Base-by-base conservation (phyloP, 805 yeast genomes). In the Ogataea paradorogensis region DNA sequence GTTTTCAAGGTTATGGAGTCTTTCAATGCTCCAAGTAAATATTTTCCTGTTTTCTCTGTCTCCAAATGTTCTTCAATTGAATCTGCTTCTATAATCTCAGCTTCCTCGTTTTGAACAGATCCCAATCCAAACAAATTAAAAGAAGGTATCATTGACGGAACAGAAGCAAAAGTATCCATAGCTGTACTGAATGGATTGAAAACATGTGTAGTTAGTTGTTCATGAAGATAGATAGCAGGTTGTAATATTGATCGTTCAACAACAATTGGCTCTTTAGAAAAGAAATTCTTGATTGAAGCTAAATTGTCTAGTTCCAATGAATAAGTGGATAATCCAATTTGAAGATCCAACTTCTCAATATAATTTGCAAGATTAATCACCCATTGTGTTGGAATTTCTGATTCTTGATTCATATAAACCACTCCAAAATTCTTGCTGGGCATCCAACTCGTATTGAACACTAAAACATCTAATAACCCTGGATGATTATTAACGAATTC, bases 401-500 rank as follows among this genome's bases (percentile, higher is more conserved):
- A 51, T n/a, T 43, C 37, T 11, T 45, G 32, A 28, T 51, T 47
- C 21, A 44, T 24, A 33, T 53, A 58, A 7, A 63, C 25, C 2
- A 56, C 50, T 0, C 68, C 68, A 50, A 58, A 62, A 34, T 62
- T 55, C 35, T 61, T 55, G 3, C 55, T 45, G 3, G 63, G 63
- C 1, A 50, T 40, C 61, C 62, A 52, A 36, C 56, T 59, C 4
- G 61, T 56, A 44, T 55, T 61, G 33, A 58, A 7, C 1, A 59
- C 35, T 13, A 58, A 15, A 1, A 57, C 18, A 31, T 59, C 62
- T 11, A 45, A 34, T 9, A 61, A 9, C 7, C 40, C 45, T 2
- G 31, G 33, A 21, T 48, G 39, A 2, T 38, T 33, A 0, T 29
- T 16, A 0, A 51, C 21, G 5, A 61, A 40, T 2, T 42, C 33